Percentiles rank a stretch among this genome's conserved stretches.
Conservation (phyloP, 169 alveolate species). For the Plasmodium fragile region DNA sequence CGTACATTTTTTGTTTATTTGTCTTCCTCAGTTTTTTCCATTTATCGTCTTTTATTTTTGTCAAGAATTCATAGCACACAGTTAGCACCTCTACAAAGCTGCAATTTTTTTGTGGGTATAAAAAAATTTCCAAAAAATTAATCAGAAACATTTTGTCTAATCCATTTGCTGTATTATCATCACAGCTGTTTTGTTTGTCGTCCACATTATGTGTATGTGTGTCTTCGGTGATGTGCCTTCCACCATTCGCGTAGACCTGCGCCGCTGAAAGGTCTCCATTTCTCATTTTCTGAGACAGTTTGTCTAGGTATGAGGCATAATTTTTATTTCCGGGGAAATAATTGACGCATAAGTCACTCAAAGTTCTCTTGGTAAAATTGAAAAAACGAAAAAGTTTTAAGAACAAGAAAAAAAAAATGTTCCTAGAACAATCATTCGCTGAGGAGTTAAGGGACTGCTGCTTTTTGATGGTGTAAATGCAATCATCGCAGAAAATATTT, state of each 20-base stretch:
- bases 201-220: not conserved
- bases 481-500: slow-evolving; percentile 76
- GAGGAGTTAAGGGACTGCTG: slow-evolving; percentile 66
- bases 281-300: not conserved
- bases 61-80: slow-evolving; percentile 48
- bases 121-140: slow-evolving; percentile 47
- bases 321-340: slow-evolving; percentile 71
- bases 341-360: slow-evolving; percentile 28
- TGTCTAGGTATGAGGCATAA: slow-evolving; percentile 15
- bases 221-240: not conserved
- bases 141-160: slow-evolving; percentile 9
- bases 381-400: slow-evolving; percentile 38
- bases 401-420: slow-evolving; percentile 51
- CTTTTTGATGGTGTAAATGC: slow-evolving; percentile 69
- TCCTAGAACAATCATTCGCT: slow-evolving; percentile 69
- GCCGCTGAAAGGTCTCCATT: not conserved
- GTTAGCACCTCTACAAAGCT: slow-evolving; percentile 58
- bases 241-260: not conserved
- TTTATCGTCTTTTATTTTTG: slow-evolving; percentile 30
- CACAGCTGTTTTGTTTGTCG: not conserved
- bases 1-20: slow-evolving; percentile 24
- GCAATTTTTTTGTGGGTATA: slow-evolving; percentile 41
- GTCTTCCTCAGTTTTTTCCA: not conserved
- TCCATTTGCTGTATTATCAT: not conserved
- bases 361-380: slow-evolving; percentile 34